Evolutionary conservation across 2,329 filamentous ascomycete species (phyloP).

Genomic region (Fusarium drepaniforme): DNA sequence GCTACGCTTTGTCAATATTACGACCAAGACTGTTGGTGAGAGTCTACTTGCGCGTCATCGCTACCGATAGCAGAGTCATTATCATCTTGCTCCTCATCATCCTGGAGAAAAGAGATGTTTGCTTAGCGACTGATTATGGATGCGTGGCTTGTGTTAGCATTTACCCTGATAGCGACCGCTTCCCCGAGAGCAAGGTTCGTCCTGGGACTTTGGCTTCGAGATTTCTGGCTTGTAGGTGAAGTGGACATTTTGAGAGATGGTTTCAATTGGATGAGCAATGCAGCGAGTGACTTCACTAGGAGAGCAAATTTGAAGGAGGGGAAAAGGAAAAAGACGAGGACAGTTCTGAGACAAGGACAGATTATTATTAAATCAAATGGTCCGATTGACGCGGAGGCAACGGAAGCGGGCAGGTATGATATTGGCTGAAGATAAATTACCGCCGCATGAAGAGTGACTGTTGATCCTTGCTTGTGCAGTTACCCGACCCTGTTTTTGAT

Average conservation of each 20-base stretch:
- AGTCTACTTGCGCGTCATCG: conserved; percentile 3
- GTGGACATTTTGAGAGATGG: background rate
- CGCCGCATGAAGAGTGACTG: background rate
- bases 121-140: background rate
- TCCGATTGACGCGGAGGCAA: background rate
- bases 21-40: background rate
- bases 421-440: background rate
- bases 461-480: background rate
- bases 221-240: background rate
- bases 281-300: background rate
- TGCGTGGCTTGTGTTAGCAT: background rate
- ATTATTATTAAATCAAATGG: background rate
- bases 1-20: background rate
- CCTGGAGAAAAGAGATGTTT: background rate
- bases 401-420: background rate
- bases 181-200: background rate
- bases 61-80: background rate
- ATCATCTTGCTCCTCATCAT: background rate
- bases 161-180: background rate
- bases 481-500: background rate
- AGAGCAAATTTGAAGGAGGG: background rate
- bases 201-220: background rate
- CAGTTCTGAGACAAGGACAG: background rate
- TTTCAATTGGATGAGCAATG: background rate
- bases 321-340: background rate